Evolutionary conservation across 164 flowering plant species (phyloP).

Genomic region (Tetracentron sinense): DNA sequence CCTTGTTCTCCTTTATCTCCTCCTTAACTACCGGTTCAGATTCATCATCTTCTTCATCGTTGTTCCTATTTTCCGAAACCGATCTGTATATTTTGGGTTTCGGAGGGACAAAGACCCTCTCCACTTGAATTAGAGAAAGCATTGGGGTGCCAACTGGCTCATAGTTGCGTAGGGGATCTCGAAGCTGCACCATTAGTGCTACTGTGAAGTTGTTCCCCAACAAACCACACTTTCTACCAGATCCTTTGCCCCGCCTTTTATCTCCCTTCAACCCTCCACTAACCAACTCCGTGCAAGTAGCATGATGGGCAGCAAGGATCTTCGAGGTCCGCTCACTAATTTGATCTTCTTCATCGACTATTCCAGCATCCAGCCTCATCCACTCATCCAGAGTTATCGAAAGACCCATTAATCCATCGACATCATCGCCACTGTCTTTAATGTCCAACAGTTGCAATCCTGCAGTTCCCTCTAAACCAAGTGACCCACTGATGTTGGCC

Average conservation of each 20-base stretch:
- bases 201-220: slow-evolving; percentile 89
- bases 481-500: slow-evolving; percentile 41
- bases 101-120: slow-evolving; percentile 80
- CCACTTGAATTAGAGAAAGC: slow-evolving; percentile 91
- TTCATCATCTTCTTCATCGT: slow-evolving; percentile 49
- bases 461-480: slow-evolving; percentile 74
- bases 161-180: slow-evolving; percentile 87
- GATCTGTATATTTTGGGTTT: slow-evolving; percentile 67
- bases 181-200: slow-evolving; percentile 87
- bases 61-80: slow-evolving; percentile 37
- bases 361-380: slow-evolving; percentile 88
- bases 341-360: slow-evolving; percentile 62
- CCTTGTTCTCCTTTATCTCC: slow-evolving; percentile 21
- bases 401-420: slow-evolving; percentile 81
- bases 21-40: slow-evolving; percentile 19
- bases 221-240: slow-evolving; percentile 64
- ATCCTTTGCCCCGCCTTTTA: slow-evolving; percentile 45
- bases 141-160: slow-evolving; percentile 95
- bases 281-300: slow-evolving; percentile 41
- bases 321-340: slow-evolving; percentile 65
- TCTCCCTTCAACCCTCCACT: slow-evolving; percentile 52
- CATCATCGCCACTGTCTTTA: slow-evolving; percentile 54
- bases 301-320: slow-evolving; percentile 90
- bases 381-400: slow-evolving; percentile 91
- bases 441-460: slow-evolving; percentile 74